Conservation (phyloP, 371 early-diverging fungal species). For the Zychaea mexicana region DNA sequence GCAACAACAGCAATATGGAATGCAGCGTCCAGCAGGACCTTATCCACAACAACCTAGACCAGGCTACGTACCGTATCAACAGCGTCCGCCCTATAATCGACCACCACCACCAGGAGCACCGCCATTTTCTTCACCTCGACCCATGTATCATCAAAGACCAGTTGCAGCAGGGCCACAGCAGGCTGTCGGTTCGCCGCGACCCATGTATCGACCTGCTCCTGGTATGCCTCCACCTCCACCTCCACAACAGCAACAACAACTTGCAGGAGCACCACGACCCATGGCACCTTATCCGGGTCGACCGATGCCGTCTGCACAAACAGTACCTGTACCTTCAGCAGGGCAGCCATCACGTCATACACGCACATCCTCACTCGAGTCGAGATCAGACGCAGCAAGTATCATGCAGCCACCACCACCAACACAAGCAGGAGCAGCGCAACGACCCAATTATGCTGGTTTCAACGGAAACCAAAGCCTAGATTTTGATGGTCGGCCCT, state of each 20-base stretch:
- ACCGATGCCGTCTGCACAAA: not conserved
- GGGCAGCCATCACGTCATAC: not conserved
- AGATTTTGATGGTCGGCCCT: constrained; percentile 2
- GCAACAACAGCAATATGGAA: constrained; percentile 3
- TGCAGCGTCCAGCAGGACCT: not conserved
- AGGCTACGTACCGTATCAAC: constrained; percentile 16
- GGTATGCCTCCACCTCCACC: constrained; percentile 1
- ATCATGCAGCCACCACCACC: constrained; percentile 16
- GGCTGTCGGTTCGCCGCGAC: constrained; percentile 6
- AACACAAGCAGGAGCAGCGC: not conserved
- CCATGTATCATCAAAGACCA: constrained; percentile 12
- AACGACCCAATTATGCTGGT: constrained; percentile 6
- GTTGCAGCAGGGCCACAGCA: constrained; percentile 9
- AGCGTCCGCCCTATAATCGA: constrained; percentile 10
- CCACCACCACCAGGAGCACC: constrained; percentile 15
- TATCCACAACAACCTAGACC: constrained; percentile 13
- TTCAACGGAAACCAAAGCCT: constrained; percentile 3
- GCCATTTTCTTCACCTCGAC: constrained; percentile 8
- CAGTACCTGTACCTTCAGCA: not conserved
- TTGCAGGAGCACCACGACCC: constrained; percentile 6
- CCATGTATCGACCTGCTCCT: constrained; percentile 15
- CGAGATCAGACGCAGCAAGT: constrained; percentile 14
- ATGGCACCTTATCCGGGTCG: constrained; percentile 10
- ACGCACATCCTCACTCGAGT: constrained; percentile 18
- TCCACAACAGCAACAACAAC: too few relatives aligned